Base-by-base conservation (phyloP, 225 moss, liverwort and hornwort species). In the Neckera pumila region DNA sequence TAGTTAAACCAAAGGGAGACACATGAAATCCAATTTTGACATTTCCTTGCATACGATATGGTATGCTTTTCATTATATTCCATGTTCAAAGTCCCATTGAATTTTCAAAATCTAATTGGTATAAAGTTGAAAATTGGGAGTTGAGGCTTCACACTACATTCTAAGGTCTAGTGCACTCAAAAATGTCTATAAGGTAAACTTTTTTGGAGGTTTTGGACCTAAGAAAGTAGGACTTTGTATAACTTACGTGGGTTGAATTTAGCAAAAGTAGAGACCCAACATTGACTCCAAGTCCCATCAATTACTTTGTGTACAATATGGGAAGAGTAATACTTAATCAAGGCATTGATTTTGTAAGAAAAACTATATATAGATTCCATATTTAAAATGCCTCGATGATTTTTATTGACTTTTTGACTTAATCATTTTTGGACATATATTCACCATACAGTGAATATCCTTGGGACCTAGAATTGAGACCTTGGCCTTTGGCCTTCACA, bases 1-100 rank as follows among this genome's bases (percentile, higher is more conserved):
- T 73, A 6, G 17, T 43, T 72, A 42, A 71, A 69, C 4, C 4
- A 69, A 38, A 38, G 13, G 22, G 12, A 38, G 23, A 69, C 7
- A 12, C 0, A 22, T 13, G 23, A 69, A 69, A 69, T 38, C 22
- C 13, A 69, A 38, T 23, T 38, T 7, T 38, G 4, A 38, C 23
- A 23, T 69, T 38, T 23, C 2, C 2, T 38, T 69, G 38, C 3
- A n/a, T n/a, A n/a, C n/a, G n/a, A n/a, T 42, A 3, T 5, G 1
- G 1, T 42, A 9, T 16, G 2, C 27, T 72, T 43, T 0, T 5
- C 0, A 43, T 0, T 16, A 27, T 17, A 9, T 43, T 28, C 2
- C 17, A 28, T 26, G 2, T 42, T 71, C 1, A 2, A 6, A 72
- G 1, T 17, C 0, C 16, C 27, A 72, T 1, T 17, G 0, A 28